These are phyloP conservation scores for Prunus salicina DNA, from an alignment of 306 rosid genomes.

Conservation along the genomic window DNA sequence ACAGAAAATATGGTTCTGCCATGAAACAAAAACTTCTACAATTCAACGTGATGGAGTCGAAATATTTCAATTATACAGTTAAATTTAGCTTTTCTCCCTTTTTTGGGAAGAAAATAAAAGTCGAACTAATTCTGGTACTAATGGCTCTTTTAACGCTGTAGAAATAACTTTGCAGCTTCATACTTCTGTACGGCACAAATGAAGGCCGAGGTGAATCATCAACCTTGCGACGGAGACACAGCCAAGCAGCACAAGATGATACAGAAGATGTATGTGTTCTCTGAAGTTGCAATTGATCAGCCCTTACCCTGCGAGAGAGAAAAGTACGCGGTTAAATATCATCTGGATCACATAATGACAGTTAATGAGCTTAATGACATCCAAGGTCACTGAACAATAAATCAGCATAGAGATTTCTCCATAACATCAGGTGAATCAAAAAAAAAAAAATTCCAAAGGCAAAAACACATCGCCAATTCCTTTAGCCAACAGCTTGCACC, in stretches of 20 bases:
- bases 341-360: background rate
- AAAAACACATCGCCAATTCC: background rate
- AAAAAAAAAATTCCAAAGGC: background rate
- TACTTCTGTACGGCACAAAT: slow-evolving; percentile 16
- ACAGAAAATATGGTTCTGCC: background rate
- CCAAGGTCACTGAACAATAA: background rate
- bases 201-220: slow-evolving; percentile 14
- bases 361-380: background rate
- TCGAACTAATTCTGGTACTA: background rate
- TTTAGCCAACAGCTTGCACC: background rate
- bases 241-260: slow-evolving; percentile 16
- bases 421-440: too few species aligned
- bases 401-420: background rate
- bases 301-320: slow-evolving; percentile 34
- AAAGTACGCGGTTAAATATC: background rate
- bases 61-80: slow-evolving; percentile 11
- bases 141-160: slow-evolving; percentile 20
- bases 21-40: slow-evolving; percentile 8
- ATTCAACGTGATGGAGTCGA: slow-evolving; percentile 2
- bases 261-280: slow-evolving; percentile 9
- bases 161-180: slow-evolving; percentile 19
- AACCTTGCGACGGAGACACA: slow-evolving; percentile 3
- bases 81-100: slow-evolving; percentile 1
- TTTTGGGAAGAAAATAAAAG: background rate
- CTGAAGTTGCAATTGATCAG: slow-evolving; percentile 7